Evolutionary conservation across 345 rosid genomes (phyloP), one percentile per base, ranked within the genome.

Genomic region (Rhodamnia rubescens): DNA sequence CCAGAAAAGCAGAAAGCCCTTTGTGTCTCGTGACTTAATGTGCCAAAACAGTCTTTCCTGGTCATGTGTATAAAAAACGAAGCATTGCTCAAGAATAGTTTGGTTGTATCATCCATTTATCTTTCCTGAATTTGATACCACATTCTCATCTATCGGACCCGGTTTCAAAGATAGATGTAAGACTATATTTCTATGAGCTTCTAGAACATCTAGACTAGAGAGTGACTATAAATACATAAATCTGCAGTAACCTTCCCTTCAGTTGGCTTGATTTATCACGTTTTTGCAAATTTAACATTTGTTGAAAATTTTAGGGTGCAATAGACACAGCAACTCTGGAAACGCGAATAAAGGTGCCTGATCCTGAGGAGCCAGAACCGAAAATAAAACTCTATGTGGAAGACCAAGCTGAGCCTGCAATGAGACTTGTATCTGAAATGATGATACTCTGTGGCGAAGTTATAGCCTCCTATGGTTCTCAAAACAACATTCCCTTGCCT

Each of bases 361-460:
- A 97, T 87, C 97, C 96, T 21, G 99, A 95, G 83, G 95, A 95
- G 88, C 96, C 94, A 85, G 95, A 95, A 78, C 97, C 98, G 7
- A 74, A 88, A 87, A 93, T 97, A 61, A 93, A 92, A 85, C 92
- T 97, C 42, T 97, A 94, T 78, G 96, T 97, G 83, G 99, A 97
- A 91, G 91, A 95, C 88, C 99, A 95, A 89, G 94, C 98, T 80
- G 96, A 95, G 40, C 96, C 91, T 82, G 98, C 98, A 54, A 93
- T 95, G 99, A 93, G 96, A 88, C 96, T 97, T 85, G 98, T 97
- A 69, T 92, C 95, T 87, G 99, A 97, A 92, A 94, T 97, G 98
- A 97, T 97, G 98, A 90, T 97, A 88, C 98, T 97, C 74, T 97
- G 99, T 88, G 99, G 99, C 81, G 99, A 97, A 88, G 96, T 87